Base-by-base conservation (phyloP, 768 basidiomycete species). In the Hygrophorus russula region DNA sequence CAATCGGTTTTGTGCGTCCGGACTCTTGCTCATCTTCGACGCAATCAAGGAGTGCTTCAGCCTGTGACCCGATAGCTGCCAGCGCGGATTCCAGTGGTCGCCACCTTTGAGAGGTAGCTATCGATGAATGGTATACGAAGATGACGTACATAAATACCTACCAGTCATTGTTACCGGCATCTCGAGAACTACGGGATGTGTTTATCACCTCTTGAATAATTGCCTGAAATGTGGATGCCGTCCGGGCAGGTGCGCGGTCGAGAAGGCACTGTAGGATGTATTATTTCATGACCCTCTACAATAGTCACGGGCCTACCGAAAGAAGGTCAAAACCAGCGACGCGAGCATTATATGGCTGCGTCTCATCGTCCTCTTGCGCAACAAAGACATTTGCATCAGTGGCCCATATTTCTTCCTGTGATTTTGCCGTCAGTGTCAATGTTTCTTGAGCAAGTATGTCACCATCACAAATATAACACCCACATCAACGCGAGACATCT, bases 341-440 rank as follows among this genome's bases (percentile, higher is more conserved):
- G 29, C 96, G 74, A 28, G 90, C 72, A 43, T 85, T 87, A 56
- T 91, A 93, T 1, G 70, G 57, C 42, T 85, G 78, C 1, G 80
- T 80, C 48, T 94, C 91, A 47, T 97, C 94, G 42, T 96, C 90
- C 55, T 97, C 93, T 56, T 98, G 90, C 18, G 84, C 82, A 24
- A 98, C 80, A 54, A 98, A 98, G 2, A 83, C 78, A 51, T 98
- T 97, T 3, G 88, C 80, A 52, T 96, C 85, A 42, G 71, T 76
- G 2, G 78, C 75, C 94, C 94, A 98, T 12, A 78, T 82, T 24
- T 92, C 89, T 56, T 92, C 91, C 91, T 97, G 48, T 10, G 33
- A 15, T 24, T 20, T 31, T 39, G 32, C 24, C 24, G 24, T 24
- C 33, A 35, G 33, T 35, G 10, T 35, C 17, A 17, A 24, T 9